Evolutionary conservation across 2,329 filamentous ascomycete genomes (phyloP), one percentile per base, ranked within the genome.

Genomic region (Teratosphaeria zuluensis): DNA sequence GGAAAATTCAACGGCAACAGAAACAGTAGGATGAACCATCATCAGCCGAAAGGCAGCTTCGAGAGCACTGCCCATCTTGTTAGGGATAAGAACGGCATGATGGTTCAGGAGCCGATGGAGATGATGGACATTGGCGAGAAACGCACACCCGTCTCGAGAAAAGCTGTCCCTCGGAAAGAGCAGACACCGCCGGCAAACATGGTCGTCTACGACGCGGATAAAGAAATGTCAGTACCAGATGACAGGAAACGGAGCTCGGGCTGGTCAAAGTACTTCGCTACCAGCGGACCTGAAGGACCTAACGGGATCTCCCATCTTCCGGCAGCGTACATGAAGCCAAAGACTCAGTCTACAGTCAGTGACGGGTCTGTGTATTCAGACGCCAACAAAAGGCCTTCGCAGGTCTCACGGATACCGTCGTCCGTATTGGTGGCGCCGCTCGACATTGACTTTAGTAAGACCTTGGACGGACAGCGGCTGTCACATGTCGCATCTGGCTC

Each of bases 351-450:
- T 12, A 28, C 21, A 9, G n/a, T 32, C 16, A 46, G 28, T 16
- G 75, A 78, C n/a, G 76, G 70, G 21, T 85, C 80, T 3, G 82
- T 64, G 31, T 69, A 68, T 57, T 68, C 68, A 6, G 55, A 35
- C 16, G 84, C 14, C 68, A 71, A 53, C 70, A n/a, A 19, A 31
- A 48, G 42, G 19, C 74, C 62, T 81, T 82, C 69, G 84, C 83
- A 55, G 8, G 60, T 63, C 3, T 69, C 67, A 42, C 65, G 65
- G 3, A 71, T 71, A 58, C 70, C 70, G 1, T 76, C 85, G 63
- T 88, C 87, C n/a, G 84, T 83, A 21, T 83, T 85, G 0, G 82
- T 89, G 0, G 84, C 86, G n/a, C 85, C 87, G 0, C 76, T 89
- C 30, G 81, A 84, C 60, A 78, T 90, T 57, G 77, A 80, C 58